A percentile compares a stretch with the other conserved stretches of the same genome.
phyloP scores from a whole-genome alignment of 169 alveolate species.

The Cyclospora cayetanensis region DNA sequence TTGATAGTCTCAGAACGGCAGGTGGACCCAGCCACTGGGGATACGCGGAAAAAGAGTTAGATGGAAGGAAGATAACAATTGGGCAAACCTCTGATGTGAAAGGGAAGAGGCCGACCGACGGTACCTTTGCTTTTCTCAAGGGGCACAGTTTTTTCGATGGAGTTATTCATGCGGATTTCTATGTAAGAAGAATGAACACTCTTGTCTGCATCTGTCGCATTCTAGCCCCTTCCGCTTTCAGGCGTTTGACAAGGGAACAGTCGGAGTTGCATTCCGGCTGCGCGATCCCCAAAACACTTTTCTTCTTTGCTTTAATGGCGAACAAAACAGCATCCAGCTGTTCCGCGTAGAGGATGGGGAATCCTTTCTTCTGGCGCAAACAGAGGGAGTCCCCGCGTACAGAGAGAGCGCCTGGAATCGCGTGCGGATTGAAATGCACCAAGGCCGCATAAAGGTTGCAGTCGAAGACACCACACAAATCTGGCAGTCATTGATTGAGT shows the following conservation, averaged over 20 bases:
- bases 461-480: neutral
- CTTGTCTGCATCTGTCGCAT: neutral
- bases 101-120: slow-evolving; percentile 75
- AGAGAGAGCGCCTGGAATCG: slow-evolving; percentile 34
- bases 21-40: slow-evolving; percentile 82
- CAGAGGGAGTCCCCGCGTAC: neutral
- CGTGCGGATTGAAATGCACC: slow-evolving; percentile 50
- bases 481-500: neutral
- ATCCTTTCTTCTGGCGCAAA: slow-evolving; percentile 62
- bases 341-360: slow-evolving; percentile 75
- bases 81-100: slow-evolving; percentile 74
- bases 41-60: slow-evolving; percentile 71
- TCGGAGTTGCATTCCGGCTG: slow-evolving; percentile 76
- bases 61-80: slow-evolving; percentile 63
- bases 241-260: slow-evolving; percentile 74
- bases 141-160: slow-evolving; percentile 77
- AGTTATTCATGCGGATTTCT: slow-evolving; percentile 68
- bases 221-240: neutral
- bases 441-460: slow-evolving; percentile 40
- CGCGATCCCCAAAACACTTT: slow-evolving; percentile 75
- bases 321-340: slow-evolving; percentile 66
- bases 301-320: slow-evolving; percentile 71
- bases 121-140: slow-evolving; percentile 77
- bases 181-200: slow-evolving; percentile 27
- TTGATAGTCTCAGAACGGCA: slow-evolving; percentile 72